Percentiles rank a stretch among this genome's conserved stretches.
Conservation (phyloP, 1,139 yeast genomes). For the Trichomonascaceae sp. region DNA sequence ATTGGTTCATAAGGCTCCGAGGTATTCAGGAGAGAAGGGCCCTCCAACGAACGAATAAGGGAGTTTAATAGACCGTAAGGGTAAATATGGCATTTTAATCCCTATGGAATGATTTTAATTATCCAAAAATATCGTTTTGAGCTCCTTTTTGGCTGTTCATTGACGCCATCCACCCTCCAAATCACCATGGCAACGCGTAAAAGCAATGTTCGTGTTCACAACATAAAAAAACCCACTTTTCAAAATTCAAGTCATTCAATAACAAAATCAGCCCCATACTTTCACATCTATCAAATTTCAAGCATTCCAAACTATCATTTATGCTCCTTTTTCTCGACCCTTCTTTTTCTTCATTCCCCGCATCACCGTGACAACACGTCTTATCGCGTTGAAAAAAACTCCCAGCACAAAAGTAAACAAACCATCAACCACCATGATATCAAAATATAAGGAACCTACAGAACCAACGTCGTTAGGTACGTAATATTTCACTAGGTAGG, state of each 20-base stretch:
- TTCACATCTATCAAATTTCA: too few relatives aligned
- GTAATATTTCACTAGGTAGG: not conserved
- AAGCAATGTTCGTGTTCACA: not conserved
- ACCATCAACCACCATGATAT: not conserved
- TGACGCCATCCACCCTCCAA: not conserved
- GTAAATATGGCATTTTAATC: too few relatives aligned
- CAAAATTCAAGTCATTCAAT: too few relatives aligned
- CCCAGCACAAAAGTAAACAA: not conserved
- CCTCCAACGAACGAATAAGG: too few relatives aligned
- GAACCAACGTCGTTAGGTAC: conserved; percentile 5
- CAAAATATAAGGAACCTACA: conserved; percentile 7
- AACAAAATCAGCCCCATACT: too few relatives aligned
- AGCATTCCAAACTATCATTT: too few relatives aligned
- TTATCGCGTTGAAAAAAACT: not conserved
- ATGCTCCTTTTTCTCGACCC: not conserved
- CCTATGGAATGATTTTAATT: too few relatives aligned
- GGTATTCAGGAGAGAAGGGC: too few relatives aligned
- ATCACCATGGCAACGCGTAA: not conserved
- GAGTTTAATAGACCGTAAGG: too few relatives aligned
- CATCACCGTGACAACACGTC: not conserved
- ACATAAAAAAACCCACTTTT: not conserved
- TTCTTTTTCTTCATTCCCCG: not conserved
- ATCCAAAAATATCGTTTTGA: not conserved
- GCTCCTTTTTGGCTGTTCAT: not conserved
- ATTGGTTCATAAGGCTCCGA: not conserved